Conservation (phyloP, 805 yeast genomes). For the Starmera amethionina region DNA sequence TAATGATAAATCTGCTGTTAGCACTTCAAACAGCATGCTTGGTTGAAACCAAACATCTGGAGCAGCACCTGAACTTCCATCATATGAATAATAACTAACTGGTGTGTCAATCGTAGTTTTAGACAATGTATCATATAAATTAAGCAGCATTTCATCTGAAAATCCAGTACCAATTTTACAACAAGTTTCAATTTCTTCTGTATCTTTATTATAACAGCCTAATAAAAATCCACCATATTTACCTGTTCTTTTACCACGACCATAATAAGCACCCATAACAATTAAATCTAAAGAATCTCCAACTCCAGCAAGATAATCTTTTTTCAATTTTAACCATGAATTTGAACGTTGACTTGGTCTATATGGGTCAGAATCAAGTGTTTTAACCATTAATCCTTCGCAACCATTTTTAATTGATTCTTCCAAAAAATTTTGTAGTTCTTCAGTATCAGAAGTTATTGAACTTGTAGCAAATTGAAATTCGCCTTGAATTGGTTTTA, state of each 20-base stretch:
- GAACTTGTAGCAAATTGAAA: conserved; percentile 71
- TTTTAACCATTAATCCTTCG: conserved; percentile 94
- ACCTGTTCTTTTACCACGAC: conserved; percentile 92
- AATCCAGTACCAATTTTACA: conserved; percentile 98
- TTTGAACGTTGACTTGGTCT: conserved; percentile 94
- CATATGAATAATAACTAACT: conserved; percentile 58
- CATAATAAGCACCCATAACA: conserved; percentile 89
- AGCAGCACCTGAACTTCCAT: conserved; percentile 42
- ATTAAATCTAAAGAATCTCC: conserved; percentile 94
- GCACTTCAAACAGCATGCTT: conserved; percentile 69
- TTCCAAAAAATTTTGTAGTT: conserved; percentile 76
- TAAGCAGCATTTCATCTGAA: conserved; percentile 69
- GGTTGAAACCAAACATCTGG: conserved; percentile 98
- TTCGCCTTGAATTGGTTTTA: conserved; percentile 60
- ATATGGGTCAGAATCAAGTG: conserved; percentile 74
- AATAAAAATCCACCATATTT: conserved; percentile 89
- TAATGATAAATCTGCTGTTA: conserved; percentile 83
- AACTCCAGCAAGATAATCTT: conserved; percentile 89
- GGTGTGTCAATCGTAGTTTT: conserved; percentile 60
- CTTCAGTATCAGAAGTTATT: conserved; percentile 60
- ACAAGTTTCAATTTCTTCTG: conserved; percentile 89
- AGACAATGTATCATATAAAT: conserved; percentile 48
- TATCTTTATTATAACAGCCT: conserved; percentile 83
- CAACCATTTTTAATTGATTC: conserved; percentile 83
- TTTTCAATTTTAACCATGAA: conserved; percentile 92